Evolutionary conservation across 257 asterid genomes (phyloP), one percentile per base, ranked within the genome.

Genomic region (Galeopsis tetrahit): DNA sequence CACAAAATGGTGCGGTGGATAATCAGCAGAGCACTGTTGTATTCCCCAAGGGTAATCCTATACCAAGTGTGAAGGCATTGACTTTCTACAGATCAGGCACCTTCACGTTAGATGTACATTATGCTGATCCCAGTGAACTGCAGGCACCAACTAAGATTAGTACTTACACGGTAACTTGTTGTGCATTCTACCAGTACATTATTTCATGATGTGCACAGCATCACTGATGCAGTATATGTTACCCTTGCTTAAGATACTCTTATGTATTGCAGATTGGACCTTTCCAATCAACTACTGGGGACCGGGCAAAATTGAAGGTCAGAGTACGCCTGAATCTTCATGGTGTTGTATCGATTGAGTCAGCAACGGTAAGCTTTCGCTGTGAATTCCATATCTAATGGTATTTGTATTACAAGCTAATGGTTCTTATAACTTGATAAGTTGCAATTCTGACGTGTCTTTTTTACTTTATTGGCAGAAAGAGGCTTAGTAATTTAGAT

Each of bases 31-130:
- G 87, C 79, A 82, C 94, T 14, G 62, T 90, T 21, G 96, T 92
- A 39, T 92, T 92, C 73, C 92, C 96, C 7, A 92, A 92, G 82
- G 96, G 96, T 11, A 92, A 92, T 80, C 82, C 93, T 0, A 81
- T 89, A 53, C 96, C 98, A 52, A 92, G 98, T 79, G 87, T 86
- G 85, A 92, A 92, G 85, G 96, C 94, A n/a, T 76, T 89, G 76
- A 92, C 96, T 11, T 90, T 92, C 82, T 88, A 86, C 79, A 72
- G 94, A 74, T 80, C 98, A 10, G 87, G 88, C 31, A 88, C 94
- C 5, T 92, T 90, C 70, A 64, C 88, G 0, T 61, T 86, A 28
- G 96, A 89, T 77, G 85, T 87, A 10, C 90, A 79, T 60, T 92
- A 90, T 83, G 85, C 92, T 52, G 96, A 92, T 77, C 85, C 72